phyloP scores from a whole-genome alignment of 176 grass and related monocot species.

The Saccharum officinarum region DNA sequence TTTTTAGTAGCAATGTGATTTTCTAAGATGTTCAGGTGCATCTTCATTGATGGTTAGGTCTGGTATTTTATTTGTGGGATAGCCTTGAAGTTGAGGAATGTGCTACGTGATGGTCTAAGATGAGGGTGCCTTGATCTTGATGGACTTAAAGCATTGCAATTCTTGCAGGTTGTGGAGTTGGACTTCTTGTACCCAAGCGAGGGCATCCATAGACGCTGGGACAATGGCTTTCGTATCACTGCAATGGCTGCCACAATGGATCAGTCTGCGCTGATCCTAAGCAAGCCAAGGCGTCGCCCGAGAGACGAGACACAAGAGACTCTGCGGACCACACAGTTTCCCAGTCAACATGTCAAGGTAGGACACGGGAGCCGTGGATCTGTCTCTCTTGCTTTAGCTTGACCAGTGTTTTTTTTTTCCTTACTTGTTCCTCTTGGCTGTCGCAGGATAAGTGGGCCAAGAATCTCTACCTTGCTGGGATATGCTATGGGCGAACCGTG shows the following conservation, averaged over 20 bases:
- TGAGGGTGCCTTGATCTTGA: background rate
- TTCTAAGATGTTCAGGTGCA: background rate
- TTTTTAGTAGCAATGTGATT: background rate
- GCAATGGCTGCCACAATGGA: constrained; percentile 69
- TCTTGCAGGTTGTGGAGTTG: constrained; percentile 63
- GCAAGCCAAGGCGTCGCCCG: constrained; percentile 60
- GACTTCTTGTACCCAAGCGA: constrained; percentile 79
- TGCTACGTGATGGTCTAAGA: background rate
- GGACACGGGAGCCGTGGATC: background rate
- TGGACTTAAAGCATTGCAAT: background rate
- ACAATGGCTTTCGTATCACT: constrained; percentile 62
- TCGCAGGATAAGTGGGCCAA: constrained; percentile 73
- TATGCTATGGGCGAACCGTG: constrained; percentile 87
- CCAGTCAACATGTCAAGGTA: constrained; percentile 70
- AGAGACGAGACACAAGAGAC: constrained; percentile 77
- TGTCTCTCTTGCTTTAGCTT: too few relatives aligned
- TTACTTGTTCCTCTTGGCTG: background rate
- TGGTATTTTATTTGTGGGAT: background rate
- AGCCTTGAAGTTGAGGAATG: background rate
- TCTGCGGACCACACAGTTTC: constrained; percentile 66
- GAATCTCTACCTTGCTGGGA: constrained; percentile 81
- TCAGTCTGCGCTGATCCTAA: constrained; percentile 66
- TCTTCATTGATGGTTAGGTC: background rate
- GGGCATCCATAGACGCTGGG: constrained; percentile 74
- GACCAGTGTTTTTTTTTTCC: background rate